These are phyloP conservation scores for Pseudogymnoascus sp. DNA, from an alignment of 2,329 filamentous ascomycete genomes.

Conservation along the genomic window DNA sequence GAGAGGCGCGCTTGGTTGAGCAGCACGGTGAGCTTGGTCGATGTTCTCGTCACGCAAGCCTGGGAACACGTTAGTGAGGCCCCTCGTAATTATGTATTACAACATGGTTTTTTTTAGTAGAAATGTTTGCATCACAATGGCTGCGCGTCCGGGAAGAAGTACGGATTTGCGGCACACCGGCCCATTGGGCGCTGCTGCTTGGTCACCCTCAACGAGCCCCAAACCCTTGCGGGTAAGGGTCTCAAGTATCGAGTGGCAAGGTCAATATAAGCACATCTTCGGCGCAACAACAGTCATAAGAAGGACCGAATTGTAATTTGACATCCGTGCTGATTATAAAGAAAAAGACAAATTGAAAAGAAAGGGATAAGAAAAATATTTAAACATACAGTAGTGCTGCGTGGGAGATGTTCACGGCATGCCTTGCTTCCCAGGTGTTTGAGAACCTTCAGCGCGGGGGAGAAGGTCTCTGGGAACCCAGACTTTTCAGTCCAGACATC, in stretches of 20 bases:
- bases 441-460: slow-evolving; percentile 53
- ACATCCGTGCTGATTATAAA: slow-evolving; percentile 77
- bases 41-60: slow-evolving; percentile 23
- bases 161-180: neutral
- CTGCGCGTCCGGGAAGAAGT: neutral
- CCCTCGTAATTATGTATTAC: slow-evolving; percentile 32
- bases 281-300: slow-evolving; percentile 90
- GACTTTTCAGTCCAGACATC: slow-evolving; percentile 68
- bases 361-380: neutral
- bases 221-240: slow-evolving; percentile 12
- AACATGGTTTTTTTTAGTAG: slow-evolving; percentile 31
- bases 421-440: slow-evolving; percentile 53
- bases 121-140: slow-evolving; percentile 12
- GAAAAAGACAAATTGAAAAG: neutral
- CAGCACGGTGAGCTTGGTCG: slow-evolving; percentile 44
- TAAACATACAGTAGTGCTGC: slow-evolving; percentile 23
- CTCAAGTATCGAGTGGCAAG: slow-evolving; percentile 18
- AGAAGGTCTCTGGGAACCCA: slow-evolving; percentile 74
- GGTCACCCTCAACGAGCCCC: slow-evolving; percentile 13
- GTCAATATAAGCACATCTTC: slow-evolving; percentile 94
- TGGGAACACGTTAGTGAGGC: slow-evolving; percentile 21
- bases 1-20: slow-evolving; percentile 56
- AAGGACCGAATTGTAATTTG: slow-evolving; percentile 93
- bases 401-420: slow-evolving; percentile 46
- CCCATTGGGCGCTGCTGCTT: slow-evolving; percentile 13